Percentiles rank a stretch among this genome's conserved stretches.
Evolutionary conservation across 352 stramenopile genomes (phyloP).

Genomic region (Phytopythium kandeliae): DNA sequence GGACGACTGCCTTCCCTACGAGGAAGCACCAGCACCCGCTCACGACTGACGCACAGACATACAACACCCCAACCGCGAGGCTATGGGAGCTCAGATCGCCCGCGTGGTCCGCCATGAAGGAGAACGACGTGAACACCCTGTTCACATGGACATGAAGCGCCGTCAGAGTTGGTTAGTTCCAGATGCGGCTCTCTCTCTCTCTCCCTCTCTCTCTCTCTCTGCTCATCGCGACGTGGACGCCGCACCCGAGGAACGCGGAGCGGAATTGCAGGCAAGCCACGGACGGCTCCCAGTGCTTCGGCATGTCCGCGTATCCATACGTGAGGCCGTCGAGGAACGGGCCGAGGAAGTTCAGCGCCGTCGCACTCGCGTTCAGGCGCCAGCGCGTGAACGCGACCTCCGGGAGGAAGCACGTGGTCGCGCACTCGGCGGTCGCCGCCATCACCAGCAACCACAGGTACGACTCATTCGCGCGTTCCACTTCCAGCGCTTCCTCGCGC

Average conservation of each 20-base stretch:
- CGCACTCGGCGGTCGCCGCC: conserved; percentile 60
- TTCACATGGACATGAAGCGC: conserved; percentile 6
- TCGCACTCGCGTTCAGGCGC: conserved; percentile 59
- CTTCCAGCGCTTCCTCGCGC: conserved; percentile 19
- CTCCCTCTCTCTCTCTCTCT: too few relatives aligned
- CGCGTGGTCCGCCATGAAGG: conserved; percentile 84
- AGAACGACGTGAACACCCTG: conserved; percentile 86
- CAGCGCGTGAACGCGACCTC: conserved; percentile 30
- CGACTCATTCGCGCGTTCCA: conserved; percentile 33
- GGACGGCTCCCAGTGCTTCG: conserved; percentile 20
- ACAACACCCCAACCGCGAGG: conserved; percentile 40
- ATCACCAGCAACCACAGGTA: conserved; percentile 73
- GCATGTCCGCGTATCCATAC: conserved; percentile 49
- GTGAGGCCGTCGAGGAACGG: conserved; percentile 71
- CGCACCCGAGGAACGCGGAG: conserved; percentile 70
- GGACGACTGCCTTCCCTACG: conserved; percentile 31
- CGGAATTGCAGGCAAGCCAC: conserved; percentile 61
- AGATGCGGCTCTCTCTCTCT: too few relatives aligned
- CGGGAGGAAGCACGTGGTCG: conserved; percentile 76
- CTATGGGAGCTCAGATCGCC: conserved; percentile 52
- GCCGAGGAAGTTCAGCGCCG: conserved; percentile 65
- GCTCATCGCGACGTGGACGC: too few relatives aligned
- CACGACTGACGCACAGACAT: conserved; percentile 50
- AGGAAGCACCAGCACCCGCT: conserved; percentile 52
- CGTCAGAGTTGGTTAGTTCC: not conserved